Conservation (phyloP, 495 filamentous ascomycete genomes). For the Aspergillus ostianus region DNA sequence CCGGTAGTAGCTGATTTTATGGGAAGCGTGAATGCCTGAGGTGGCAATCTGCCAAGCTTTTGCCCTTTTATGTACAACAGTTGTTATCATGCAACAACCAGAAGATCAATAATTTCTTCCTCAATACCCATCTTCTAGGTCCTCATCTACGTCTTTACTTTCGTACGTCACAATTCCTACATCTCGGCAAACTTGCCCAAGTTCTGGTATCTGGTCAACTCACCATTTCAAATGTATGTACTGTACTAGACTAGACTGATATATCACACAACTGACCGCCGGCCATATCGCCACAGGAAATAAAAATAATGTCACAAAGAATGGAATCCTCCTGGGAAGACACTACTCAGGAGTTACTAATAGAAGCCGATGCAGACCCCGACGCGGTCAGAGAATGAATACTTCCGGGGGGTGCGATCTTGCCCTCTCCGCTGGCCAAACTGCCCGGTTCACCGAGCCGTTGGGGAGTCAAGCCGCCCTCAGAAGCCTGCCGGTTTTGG, state of each 20-base stretch:
- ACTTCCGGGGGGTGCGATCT: constrained; percentile 28
- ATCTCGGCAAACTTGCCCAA: too few species aligned
- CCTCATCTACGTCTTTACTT: too few species aligned
- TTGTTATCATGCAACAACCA: too few species aligned
- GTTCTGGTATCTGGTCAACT: too few species aligned
- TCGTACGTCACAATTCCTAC: too few species aligned
- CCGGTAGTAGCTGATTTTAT: neutral
- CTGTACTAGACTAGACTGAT: neutral
- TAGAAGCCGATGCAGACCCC: constrained; percentile 32
- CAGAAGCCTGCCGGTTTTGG: constrained; percentile 7
- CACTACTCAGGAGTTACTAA: constrained; percentile 18
- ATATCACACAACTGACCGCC: constrained; percentile 5
- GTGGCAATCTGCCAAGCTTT: too few species aligned
- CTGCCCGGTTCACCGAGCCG: neutral
- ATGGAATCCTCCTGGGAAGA: neutral
- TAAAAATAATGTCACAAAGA: constrained; percentile 15
- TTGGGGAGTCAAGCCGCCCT: neutral
- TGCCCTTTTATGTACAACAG: too few species aligned
- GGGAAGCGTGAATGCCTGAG: too few species aligned
- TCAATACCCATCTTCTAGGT: too few species aligned
- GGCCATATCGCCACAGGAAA: constrained; percentile 7
- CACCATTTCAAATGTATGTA: neutral
- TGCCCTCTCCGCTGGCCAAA: constrained; percentile 19
- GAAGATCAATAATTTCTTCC: too few species aligned
- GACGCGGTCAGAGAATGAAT: constrained; percentile 41